These are phyloP conservation scores for Kwoniella heveanensis DNA, from an alignment of 768 basidiomycete genomes.

Conservation along the genomic window DNA sequence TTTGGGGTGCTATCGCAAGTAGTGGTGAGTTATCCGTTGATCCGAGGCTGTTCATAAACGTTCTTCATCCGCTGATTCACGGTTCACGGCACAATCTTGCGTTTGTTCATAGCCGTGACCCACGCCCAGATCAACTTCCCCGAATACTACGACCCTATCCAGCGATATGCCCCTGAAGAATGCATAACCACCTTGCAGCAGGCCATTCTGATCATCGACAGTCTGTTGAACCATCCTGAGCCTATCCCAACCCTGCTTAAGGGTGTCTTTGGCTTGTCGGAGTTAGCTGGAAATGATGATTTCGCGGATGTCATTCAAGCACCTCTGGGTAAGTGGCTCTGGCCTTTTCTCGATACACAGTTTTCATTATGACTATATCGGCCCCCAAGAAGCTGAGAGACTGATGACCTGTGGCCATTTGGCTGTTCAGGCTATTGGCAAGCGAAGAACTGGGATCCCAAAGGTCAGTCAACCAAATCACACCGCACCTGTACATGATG, in stretches of 20 bases:
- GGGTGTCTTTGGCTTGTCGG: conserved; percentile 70
- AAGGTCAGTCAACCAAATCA: conserved; percentile 44
- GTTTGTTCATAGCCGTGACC: conserved; percentile 71
- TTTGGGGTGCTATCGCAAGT: conserved; percentile 84
- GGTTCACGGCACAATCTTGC: too few species aligned
- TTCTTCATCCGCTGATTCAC: too few species aligned
- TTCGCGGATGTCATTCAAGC: conserved; percentile 57
- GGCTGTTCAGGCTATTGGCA: conserved; percentile 81
- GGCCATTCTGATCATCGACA: conserved; percentile 41
- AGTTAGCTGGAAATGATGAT: conserved; percentile 63
- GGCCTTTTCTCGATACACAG: not conserved
- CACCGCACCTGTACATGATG: too few species aligned
- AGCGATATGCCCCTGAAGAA: conserved; percentile 64
- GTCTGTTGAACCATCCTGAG: conserved; percentile 34
- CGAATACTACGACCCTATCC: conserved; percentile 81
- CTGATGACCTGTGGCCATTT: too few species aligned
- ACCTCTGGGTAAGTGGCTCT: conserved; percentile 33
- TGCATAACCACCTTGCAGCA: conserved; percentile 41
- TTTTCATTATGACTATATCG: too few species aligned
- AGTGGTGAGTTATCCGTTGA: conserved; percentile 61
- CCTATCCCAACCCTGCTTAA: conserved; percentile 65
- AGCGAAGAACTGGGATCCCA: conserved; percentile 81
- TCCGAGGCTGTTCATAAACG: too few species aligned
- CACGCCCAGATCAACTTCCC: conserved; percentile 79
- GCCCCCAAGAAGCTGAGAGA: too few species aligned